These are phyloP conservation scores for Acer saccharum DNA, from an alignment of 345 rosid species.

Conservation along the genomic window DNA sequence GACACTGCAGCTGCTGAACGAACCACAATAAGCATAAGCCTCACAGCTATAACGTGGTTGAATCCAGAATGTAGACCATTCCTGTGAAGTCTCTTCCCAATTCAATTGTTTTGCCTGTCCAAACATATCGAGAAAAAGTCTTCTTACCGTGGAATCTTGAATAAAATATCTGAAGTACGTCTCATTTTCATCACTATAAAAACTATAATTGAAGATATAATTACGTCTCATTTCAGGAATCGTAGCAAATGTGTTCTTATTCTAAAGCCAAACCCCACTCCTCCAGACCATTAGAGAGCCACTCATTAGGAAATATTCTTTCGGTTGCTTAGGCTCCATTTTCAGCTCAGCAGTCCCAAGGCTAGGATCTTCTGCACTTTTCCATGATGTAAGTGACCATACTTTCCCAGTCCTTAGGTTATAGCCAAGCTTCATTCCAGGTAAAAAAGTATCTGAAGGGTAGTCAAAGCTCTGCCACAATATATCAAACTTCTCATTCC, in stretches of 20 bases:
- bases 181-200: conserved; percentile 4
- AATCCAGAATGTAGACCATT: neutral
- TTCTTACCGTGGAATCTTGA: neutral
- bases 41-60: neutral
- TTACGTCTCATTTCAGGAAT: conserved; percentile 8
- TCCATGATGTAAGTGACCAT: conserved; percentile 24
- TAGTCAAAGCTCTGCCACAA: conserved; percentile 33
- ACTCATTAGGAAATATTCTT: neutral
- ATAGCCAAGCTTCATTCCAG: conserved; percentile 23
- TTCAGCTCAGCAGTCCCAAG: neutral
- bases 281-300: conserved; percentile 3
- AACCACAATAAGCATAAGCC: neutral
- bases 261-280: conserved; percentile 6
- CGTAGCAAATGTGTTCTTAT: neutral
- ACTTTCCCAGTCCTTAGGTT: conserved; percentile 16
- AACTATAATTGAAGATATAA: neutral
- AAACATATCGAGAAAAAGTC: neutral
- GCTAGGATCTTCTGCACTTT: conserved; percentile 22
- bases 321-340: neutral
- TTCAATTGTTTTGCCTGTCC: neutral
- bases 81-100: neutral
- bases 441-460: conserved; percentile 19
- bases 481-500: neutral
- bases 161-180: neutral
- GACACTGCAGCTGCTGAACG: conserved; percentile 3